These are phyloP conservation scores for Thermoascus crustaceus DNA, from an alignment of 2,329 filamentous ascomycete species.

Conservation along the genomic window DNA sequence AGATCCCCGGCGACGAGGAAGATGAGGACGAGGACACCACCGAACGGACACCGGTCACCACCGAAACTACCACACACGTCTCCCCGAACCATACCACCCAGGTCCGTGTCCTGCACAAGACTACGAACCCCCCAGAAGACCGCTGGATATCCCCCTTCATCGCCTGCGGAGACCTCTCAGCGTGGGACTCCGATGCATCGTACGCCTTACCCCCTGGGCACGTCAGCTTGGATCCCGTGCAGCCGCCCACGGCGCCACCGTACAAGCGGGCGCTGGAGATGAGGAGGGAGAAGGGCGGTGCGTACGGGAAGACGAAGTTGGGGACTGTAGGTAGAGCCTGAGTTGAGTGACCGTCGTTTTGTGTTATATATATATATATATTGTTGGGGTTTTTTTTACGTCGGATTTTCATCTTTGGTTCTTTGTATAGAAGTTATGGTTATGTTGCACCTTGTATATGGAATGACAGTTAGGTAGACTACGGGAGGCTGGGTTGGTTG, in stretches of 20 bases:
- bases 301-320: conserved; percentile 62
- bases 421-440: not conserved
- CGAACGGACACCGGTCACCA: conserved; percentile 6
- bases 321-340: conserved; percentile 17
- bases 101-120: conserved; percentile 32
- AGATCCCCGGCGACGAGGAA: conserved; percentile 35
- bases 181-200: conserved; percentile 92
- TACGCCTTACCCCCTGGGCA: conserved; percentile 82
- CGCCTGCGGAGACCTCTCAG: conserved; percentile 90
- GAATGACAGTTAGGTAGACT: not conserved
- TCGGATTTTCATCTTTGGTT: not conserved
- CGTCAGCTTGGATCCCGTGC: conserved; percentile 80
- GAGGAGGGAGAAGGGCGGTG: conserved; percentile 65
- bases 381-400: not conserved
- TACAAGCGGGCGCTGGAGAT: conserved; percentile 88
- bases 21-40: conserved; percentile 32
- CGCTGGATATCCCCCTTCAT: conserved; percentile 93
- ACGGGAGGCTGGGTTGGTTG: not conserved
- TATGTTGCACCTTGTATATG: not conserved
- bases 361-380: not conserved
- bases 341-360: conserved; percentile 4
- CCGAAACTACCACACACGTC: conserved; percentile 2
- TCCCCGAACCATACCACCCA: conserved; percentile 16
- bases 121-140: conserved; percentile 34
- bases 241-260: conserved; percentile 90